These are phyloP conservation scores for Gossypium davidsonii DNA, from an alignment of 441 rosid genomes.

Conservation along the genomic window DNA sequence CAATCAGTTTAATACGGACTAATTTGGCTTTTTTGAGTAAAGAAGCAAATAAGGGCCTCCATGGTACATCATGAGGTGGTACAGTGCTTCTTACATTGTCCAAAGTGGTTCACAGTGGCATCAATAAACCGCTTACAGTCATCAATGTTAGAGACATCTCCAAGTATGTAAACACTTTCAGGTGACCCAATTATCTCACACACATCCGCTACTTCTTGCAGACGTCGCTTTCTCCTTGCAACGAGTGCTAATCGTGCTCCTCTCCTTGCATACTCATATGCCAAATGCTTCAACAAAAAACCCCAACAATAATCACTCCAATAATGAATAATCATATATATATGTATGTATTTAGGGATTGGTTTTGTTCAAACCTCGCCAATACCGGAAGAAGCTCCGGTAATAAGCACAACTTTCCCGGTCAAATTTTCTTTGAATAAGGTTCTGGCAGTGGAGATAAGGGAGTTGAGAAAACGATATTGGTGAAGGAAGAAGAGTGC, in stretches of 20 bases:
- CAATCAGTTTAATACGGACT: too few species aligned
- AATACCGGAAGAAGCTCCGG: conserved; percentile 65
- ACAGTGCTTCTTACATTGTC: conserved; percentile 26
- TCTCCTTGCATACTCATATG: conserved; percentile 37
- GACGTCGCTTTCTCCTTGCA: conserved; percentile 36
- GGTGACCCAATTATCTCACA: conserved; percentile 39
- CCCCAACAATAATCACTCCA: neutral
- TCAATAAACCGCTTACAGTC: conserved; percentile 36
- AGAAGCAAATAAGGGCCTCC: too few species aligned
- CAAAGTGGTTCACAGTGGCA: conserved; percentile 33
- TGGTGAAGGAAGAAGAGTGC: conserved; percentile 27
- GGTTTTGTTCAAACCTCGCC: conserved; percentile 39
- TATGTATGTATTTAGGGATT: neutral
- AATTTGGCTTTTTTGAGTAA: too few species aligned
- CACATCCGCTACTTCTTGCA: conserved; percentile 27
- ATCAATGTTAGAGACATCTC: conserved; percentile 34
- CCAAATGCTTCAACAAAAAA: conserved; percentile 27
- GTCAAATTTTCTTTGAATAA: conserved; percentile 36
- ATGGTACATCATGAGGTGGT: too few species aligned
- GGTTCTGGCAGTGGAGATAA: conserved; percentile 16
- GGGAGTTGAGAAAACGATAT: conserved; percentile 23
- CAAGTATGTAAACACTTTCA: conserved; percentile 26
- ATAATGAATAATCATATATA: too few species aligned
- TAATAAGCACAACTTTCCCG: conserved; percentile 58
- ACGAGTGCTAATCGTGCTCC: conserved; percentile 42